Conservation (phyloP, 2,329 filamentous ascomycete genomes). For the Aspergillus hiratsukae region DNA sequence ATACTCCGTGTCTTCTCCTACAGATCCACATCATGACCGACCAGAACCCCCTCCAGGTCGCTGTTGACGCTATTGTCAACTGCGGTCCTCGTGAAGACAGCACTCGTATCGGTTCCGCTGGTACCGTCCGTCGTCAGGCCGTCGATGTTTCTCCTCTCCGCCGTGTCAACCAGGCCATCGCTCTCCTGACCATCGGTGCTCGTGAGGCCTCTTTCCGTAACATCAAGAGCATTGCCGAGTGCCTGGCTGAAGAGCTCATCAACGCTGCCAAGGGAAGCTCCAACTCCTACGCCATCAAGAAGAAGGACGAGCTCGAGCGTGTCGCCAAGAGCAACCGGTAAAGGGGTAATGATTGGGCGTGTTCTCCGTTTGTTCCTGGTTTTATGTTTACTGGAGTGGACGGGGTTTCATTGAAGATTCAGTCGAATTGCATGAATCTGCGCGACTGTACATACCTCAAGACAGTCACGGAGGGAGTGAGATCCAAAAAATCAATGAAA, state of each 20-base stretch:
- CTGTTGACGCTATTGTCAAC: conserved; percentile 99
- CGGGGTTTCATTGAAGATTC: conserved; percentile 39
- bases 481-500: conserved; percentile 35
- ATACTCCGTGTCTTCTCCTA: conserved; percentile 13
- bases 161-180: conserved; percentile 99
- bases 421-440: conserved; percentile 40
- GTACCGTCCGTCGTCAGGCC: conserved; percentile 99
- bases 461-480: conserved; percentile 35
- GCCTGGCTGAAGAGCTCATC: conserved; percentile 99
- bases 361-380: conserved; percentile 38
- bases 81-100: conserved; percentile 99
- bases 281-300: conserved; percentile 99
- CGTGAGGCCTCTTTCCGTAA: conserved; percentile 99
- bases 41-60: conserved; percentile 99
- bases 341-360: conserved; percentile 47
- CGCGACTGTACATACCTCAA: conserved; percentile 37
- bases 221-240: conserved; percentile 99
- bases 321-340: conserved; percentile 99
- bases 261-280: conserved; percentile 99
- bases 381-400: conserved; percentile 39
- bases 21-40: conserved; percentile 99
- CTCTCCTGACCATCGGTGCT: conserved; percentile 97
- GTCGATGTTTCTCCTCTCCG: conserved; percentile 99
- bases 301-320: conserved; percentile 99
- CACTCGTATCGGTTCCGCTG: conserved; percentile 98